phyloP scores from a whole-genome alignment of 371 early-diverging fungal genomes.

The Circinella minor region DNA sequence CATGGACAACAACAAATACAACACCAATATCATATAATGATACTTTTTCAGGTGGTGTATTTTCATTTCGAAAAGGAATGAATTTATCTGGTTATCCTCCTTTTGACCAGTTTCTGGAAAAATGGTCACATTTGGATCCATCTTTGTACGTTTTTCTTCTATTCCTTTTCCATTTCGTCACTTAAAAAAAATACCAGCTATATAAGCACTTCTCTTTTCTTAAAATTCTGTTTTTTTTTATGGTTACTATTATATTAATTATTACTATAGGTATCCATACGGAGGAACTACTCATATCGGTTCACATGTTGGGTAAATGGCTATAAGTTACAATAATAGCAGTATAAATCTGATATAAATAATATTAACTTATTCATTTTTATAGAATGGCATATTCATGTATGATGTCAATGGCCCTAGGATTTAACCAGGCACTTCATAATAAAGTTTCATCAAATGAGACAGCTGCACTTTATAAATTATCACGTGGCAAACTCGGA shows the following conservation, averaged over 20 bases:
- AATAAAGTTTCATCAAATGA: slow-evolving; percentile 26
- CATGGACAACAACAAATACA: slow-evolving; percentile 27
- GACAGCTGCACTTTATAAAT: slow-evolving; percentile 20
- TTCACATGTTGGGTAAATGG: slow-evolving; percentile 34
- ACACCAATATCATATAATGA: slow-evolving; percentile 31
- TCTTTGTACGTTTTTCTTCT: slow-evolving; percentile 34
- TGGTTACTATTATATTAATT: neutral
- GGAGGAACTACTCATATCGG: slow-evolving; percentile 37
- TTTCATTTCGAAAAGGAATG: slow-evolving; percentile 31
- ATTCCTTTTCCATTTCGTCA: neutral
- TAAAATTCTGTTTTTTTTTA: neutral
- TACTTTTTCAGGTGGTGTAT: slow-evolving; percentile 52
- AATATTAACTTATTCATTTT: neutral
- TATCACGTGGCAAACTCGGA: slow-evolving; percentile 36
- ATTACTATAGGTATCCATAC: slow-evolving; percentile 33
- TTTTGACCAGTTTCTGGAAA: slow-evolving; percentile 47
- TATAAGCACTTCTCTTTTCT: neutral
- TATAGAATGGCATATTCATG: slow-evolving; percentile 54
- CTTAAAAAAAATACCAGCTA: too few relatives aligned
- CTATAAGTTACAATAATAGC: too few relatives aligned
- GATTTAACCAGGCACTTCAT: slow-evolving; percentile 41
- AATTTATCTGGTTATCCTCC: slow-evolving; percentile 47
- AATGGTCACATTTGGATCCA: slow-evolving; percentile 49
- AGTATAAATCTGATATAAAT: neutral
- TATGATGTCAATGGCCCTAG: slow-evolving; percentile 55